These are phyloP conservation scores for Harrya chromipes DNA, from an alignment of 768 basidiomycete species.

Conservation along the genomic window DNA sequence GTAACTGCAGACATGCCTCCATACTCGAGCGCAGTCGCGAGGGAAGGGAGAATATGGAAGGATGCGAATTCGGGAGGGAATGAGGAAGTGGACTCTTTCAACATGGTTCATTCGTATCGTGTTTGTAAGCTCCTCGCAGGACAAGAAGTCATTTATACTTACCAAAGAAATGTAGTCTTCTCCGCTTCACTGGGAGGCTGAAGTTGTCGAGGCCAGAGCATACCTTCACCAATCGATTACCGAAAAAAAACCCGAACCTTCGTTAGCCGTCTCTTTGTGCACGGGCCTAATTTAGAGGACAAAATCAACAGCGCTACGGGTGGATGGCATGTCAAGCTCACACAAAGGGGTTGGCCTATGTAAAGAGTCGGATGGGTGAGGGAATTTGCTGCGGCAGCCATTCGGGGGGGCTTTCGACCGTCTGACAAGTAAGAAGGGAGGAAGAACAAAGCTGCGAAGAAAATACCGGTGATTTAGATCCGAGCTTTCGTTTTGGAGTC, in stretches of 20 bases:
- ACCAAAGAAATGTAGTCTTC: constrained; percentile 71
- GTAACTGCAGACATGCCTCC: constrained; percentile 72
- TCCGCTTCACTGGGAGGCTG: constrained; percentile 76
- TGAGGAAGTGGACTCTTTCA: constrained; percentile 75
- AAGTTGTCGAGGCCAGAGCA: constrained; percentile 87
- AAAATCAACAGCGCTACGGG: background rate
- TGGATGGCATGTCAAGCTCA: constrained; percentile 31
- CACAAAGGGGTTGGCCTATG: constrained; percentile 68
- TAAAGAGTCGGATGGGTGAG: constrained; percentile 52
- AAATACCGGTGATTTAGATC: constrained; percentile 39
- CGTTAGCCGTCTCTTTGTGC: constrained; percentile 47
- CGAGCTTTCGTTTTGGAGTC: constrained; percentile 93
- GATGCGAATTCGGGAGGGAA: constrained; percentile 81
- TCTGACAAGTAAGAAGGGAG: background rate
- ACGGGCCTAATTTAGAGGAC: constrained; percentile 35
- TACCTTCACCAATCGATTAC: constrained; percentile 81
- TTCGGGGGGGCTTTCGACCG: constrained; percentile 18
- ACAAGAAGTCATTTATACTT: constrained; percentile 6
- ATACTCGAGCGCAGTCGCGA: constrained; percentile 73
- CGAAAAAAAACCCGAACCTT: constrained; percentile 67
- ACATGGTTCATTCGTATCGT: constrained; percentile 36
- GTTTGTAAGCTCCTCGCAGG: too few species aligned
- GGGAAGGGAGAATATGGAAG: constrained; percentile 82
- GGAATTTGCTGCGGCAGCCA: constrained; percentile 64
- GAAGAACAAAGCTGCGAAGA: background rate